Evolutionary conservation across 257 asterid species (phyloP).

Genomic region (Solanum peruvianum): DNA sequence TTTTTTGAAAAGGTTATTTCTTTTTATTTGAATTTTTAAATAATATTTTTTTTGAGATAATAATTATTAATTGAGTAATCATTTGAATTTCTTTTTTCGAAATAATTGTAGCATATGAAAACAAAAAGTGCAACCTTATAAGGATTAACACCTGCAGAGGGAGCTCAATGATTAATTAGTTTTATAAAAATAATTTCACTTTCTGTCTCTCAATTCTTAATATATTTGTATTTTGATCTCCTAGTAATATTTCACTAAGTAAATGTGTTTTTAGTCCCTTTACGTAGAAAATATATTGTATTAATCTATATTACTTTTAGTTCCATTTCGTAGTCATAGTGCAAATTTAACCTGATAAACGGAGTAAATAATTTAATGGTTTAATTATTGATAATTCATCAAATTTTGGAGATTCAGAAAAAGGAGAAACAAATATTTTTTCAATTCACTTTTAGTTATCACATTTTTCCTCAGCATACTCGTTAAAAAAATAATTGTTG

Average conservation of each 20-base stretch:
- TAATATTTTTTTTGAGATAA: too few species aligned
- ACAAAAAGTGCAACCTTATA: neutral
- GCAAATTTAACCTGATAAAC: neutral
- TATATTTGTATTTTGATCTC: neutral
- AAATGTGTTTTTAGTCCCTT: neutral
- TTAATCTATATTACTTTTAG: neutral
- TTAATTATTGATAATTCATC: neutral
- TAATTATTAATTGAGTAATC: too few species aligned
- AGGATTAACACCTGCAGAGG: neutral
- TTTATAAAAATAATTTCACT: neutral
- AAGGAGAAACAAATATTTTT: neutral
- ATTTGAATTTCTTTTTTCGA: too few species aligned
- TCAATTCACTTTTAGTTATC: too few species aligned
- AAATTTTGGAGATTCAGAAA: neutral
- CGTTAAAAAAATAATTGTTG: too few species aligned
- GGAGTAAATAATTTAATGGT: neutral
- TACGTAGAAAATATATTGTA: neutral
- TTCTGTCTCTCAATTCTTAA: neutral
- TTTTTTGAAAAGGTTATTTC: too few species aligned
- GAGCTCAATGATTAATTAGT: neutral
- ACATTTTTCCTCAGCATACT: rapidly evolving
- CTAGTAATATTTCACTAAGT: neutral
- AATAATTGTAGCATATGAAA: neutral
- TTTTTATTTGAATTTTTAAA: too few species aligned
- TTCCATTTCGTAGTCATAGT: neutral